Evolutionary conservation across 2,329 filamentous ascomycete species (phyloP).

Genomic region (Aspergillus candidus): DNA sequence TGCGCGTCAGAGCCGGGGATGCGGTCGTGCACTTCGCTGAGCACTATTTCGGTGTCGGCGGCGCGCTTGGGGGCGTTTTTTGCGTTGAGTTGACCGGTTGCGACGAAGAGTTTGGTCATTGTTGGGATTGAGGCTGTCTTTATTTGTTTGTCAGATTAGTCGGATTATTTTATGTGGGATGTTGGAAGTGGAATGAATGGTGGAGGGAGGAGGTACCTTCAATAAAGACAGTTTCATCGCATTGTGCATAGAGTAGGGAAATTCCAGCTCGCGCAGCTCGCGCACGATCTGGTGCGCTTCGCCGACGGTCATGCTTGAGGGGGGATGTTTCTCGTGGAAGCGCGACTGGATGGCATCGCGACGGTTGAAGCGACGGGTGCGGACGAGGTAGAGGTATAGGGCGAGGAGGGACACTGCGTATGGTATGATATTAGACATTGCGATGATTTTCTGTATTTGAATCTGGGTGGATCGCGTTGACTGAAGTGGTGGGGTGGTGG

Average conservation of each 20-base stretch:
- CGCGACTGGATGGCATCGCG: neutral
- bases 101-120: constrained; percentile 41
- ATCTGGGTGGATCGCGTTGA: too few species aligned
- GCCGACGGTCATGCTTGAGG: constrained; percentile 24
- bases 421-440: too few species aligned
- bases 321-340: constrained; percentile 1
- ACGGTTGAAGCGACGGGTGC: neutral
- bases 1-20: constrained; percentile 32
- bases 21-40: constrained; percentile 37
- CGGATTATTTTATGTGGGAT: too few species aligned
- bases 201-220: constrained; percentile 9
- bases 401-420: neutral
- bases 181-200: too few species aligned
- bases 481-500: too few species aligned
- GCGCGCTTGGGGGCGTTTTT: constrained; percentile 42
- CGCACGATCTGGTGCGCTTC: constrained; percentile 23
- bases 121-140: constrained; percentile 45
- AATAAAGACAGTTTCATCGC: constrained; percentile 19
- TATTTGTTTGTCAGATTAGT: too few species aligned
- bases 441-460: too few species aligned
- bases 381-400: neutral
- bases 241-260: constrained; percentile 22
- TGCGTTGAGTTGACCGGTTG: constrained; percentile 40
- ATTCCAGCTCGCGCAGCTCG: constrained; percentile 24
- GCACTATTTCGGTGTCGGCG: constrained; percentile 42